Percentiles rank a stretch among this genome's conserved stretches.
These are phyloP conservation scores for Ceratocystis cacaofunesta DNA, from an alignment of 2,329 filamentous ascomycete species.

Conservation along the genomic window DNA sequence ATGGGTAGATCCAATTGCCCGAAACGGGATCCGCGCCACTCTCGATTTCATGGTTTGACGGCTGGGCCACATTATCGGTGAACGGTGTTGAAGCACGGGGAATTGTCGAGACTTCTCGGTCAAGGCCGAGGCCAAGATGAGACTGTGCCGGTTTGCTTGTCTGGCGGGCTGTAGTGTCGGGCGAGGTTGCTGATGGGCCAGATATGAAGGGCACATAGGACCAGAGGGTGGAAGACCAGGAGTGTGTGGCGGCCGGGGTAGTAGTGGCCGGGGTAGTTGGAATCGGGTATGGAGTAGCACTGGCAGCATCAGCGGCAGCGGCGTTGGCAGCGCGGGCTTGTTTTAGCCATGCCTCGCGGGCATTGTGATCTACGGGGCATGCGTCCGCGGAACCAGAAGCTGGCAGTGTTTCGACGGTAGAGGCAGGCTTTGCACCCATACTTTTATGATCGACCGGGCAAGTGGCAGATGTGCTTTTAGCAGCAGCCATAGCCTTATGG, in stretches of 20 bases:
- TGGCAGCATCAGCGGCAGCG: constrained; percentile 18
- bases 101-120: constrained; percentile 67
- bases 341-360: constrained; percentile 72
- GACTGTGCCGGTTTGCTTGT: constrained; percentile 7
- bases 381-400: constrained; percentile 24
- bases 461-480: constrained; percentile 13
- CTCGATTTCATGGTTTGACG: constrained; percentile 66
- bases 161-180: constrained; percentile 15
- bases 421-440: background rate
- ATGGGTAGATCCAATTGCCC: constrained; percentile 96
- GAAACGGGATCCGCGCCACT: constrained; percentile 51
- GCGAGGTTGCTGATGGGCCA: constrained; percentile 13
- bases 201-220: constrained; percentile 30
- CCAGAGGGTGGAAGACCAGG: constrained; percentile 31
- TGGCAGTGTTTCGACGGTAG: constrained; percentile 5
- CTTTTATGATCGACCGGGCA: constrained; percentile 6
- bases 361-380: constrained; percentile 84
- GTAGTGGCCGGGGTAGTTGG: constrained; percentile 1
- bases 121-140: constrained; percentile 43
- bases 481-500: constrained; percentile 9
- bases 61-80: constrained; percentile 23
- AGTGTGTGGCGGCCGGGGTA: constrained; percentile 20
- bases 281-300: constrained; percentile 22
- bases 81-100: constrained; percentile 40
- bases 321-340: constrained; percentile 38